phyloP scores from a whole-genome alignment of 345 rosid genomes.

The Boechera retrofracta region DNA sequence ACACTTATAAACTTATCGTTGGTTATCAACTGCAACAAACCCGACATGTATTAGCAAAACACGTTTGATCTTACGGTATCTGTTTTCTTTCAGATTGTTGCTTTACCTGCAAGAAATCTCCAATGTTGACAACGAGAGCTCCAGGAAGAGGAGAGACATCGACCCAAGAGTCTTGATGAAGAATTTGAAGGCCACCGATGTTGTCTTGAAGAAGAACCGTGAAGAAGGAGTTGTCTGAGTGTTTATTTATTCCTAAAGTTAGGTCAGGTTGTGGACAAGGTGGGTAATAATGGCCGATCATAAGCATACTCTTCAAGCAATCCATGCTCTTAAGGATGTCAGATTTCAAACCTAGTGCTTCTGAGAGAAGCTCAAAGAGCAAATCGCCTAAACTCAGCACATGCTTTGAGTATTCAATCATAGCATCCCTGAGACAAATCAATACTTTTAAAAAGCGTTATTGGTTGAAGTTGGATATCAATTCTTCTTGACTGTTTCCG shows the following conservation, averaged over 20 bases:
- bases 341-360: too few relatives aligned
- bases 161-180: slow-evolving; percentile 33
- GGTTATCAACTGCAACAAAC: slow-evolving; percentile 26
- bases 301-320: background rate
- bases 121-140: slow-evolving; percentile 8
- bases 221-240: slow-evolving; percentile 41
- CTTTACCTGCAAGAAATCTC: slow-evolving; percentile 24
- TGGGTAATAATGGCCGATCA: slow-evolving; percentile 49
- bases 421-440: too few relatives aligned
- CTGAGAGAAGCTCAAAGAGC: too few relatives aligned
- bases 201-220: slow-evolving; percentile 22
- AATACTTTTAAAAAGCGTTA: background rate
- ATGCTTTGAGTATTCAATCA: background rate
- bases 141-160: slow-evolving; percentile 18
- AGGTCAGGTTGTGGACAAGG: slow-evolving; percentile 56
- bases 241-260: slow-evolving; percentile 41
- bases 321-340: too few relatives aligned
- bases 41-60: too few relatives aligned
- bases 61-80: background rate
- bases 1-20: slow-evolving; percentile 53
- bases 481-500: background rate
- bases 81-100: background rate
- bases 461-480: background rate
- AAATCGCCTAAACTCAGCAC: too few relatives aligned
- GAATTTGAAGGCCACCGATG: background rate